phyloP scores from a whole-genome alignment of 352 stramenopile species.

The Phytophthora foliorum region DNA sequence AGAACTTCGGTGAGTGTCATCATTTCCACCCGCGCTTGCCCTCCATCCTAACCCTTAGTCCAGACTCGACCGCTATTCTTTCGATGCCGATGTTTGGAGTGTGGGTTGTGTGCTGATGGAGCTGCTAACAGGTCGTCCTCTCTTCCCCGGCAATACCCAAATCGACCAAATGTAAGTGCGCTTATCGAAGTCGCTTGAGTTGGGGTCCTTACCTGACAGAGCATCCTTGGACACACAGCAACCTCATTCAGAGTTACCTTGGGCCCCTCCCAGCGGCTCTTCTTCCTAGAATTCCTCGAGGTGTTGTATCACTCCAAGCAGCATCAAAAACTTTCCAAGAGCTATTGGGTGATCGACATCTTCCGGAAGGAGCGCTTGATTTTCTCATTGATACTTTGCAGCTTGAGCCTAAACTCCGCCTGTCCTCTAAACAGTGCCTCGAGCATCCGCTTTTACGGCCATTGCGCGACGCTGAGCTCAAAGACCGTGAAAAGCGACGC shows the following conservation, averaged over 20 bases:
- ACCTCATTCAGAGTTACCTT: slow-evolving; percentile 78
- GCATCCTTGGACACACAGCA: slow-evolving; percentile 40
- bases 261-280: slow-evolving; percentile 61
- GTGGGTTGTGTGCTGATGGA: slow-evolving; percentile 83
- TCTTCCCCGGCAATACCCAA: slow-evolving; percentile 83
- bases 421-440: slow-evolving; percentile 63
- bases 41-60: neutral
- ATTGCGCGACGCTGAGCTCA: slow-evolving; percentile 63
- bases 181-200: neutral
- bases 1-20: slow-evolving; percentile 64
- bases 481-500: slow-evolving; percentile 52
- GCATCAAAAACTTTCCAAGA: slow-evolving; percentile 58
- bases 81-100: slow-evolving; percentile 87
- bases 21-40: neutral
- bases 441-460: slow-evolving; percentile 65
- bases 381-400: slow-evolving; percentile 72
- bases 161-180: slow-evolving; percentile 79
- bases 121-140: slow-evolving; percentile 73
- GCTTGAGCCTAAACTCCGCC: slow-evolving; percentile 64
- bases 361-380: slow-evolving; percentile 73
- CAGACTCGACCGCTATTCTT: slow-evolving; percentile 84
- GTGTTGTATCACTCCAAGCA: slow-evolving; percentile 45
- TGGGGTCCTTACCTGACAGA: slow-evolving; percentile 2
- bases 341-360: slow-evolving; percentile 46
- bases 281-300: slow-evolving; percentile 61